Evolutionary conservation across 306 rosid genomes (phyloP).

Genomic region (Prunus salicina): DNA sequence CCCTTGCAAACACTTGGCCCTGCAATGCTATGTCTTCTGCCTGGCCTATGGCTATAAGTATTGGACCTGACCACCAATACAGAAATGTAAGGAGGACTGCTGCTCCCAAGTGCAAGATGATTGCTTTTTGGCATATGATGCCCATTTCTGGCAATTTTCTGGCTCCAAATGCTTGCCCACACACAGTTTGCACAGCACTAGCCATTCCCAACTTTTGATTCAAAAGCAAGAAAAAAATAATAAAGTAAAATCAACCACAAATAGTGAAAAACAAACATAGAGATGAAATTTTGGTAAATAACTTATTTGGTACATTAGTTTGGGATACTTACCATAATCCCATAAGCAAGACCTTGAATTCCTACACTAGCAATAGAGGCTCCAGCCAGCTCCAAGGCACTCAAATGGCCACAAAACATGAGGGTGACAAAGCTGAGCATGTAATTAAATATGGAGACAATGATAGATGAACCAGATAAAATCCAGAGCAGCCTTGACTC

Average conservation of each 20-base stretch:
- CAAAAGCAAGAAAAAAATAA: not conserved
- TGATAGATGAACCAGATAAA: slow-evolving; percentile 35
- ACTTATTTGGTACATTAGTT: not conserved
- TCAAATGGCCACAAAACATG: slow-evolving; percentile 55
- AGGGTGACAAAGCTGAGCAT: slow-evolving; percentile 52
- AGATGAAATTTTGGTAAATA: not conserved
- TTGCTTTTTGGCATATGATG: slow-evolving; percentile 55
- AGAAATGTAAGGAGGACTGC: slow-evolving; percentile 54
- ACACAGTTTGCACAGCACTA: slow-evolving; percentile 72
- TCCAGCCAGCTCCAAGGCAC: slow-evolving; percentile 64
- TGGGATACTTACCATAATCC: slow-evolving; percentile 51
- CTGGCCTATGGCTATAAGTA: slow-evolving; percentile 48
- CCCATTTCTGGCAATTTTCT: slow-evolving; percentile 47
- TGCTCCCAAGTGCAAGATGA: slow-evolving; percentile 57
- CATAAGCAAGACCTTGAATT: slow-evolving; percentile 73
- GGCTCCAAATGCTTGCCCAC: slow-evolving; percentile 82
- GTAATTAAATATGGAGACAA: slow-evolving; percentile 33
- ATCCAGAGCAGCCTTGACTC: slow-evolving; percentile 67
- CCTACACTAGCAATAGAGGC: slow-evolving; percentile 68
- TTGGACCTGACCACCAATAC: slow-evolving; percentile 57
- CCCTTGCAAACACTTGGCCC: slow-evolving; percentile 56
- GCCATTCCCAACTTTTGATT: slow-evolving; percentile 66
- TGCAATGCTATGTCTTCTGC: slow-evolving; percentile 40
- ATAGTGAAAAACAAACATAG: not conserved
- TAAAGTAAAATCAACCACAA: no score